Percentiles rank a stretch among this genome's conserved stretches.
Evolutionary conservation across 441 rosid genomes (phyloP).

Genomic region (Biscutella auriculata): DNA sequence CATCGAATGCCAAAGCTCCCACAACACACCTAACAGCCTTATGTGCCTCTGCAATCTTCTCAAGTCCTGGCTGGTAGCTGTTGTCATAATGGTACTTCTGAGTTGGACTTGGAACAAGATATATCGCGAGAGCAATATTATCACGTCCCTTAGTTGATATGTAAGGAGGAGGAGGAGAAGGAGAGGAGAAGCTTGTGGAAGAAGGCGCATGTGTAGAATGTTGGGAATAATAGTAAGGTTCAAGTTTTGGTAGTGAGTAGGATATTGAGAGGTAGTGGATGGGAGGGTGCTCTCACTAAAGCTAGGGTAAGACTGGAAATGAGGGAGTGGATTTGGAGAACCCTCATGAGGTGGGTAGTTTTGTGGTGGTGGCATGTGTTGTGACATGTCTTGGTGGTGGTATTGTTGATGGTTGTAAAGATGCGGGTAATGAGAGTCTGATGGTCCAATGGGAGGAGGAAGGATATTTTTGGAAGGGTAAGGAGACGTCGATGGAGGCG

Average conservation of each 20-base stretch:
- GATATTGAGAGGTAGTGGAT: conserved; percentile 44
- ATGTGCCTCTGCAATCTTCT: conserved; percentile 81
- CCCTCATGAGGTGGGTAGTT: conserved; percentile 48
- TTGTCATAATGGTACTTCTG: conserved; percentile 54
- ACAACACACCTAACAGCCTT: conserved; percentile 96
- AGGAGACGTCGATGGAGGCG: conserved; percentile 36
- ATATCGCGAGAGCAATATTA: conserved; percentile 27
- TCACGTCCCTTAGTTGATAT: conserved; percentile 29
- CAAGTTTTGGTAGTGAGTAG: conserved; percentile 63
- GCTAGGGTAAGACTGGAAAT: conserved; percentile 85
- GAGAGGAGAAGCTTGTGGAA: conserved; percentile 36
- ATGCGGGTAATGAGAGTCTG: conserved; percentile 47
- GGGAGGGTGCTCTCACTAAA: conserved; percentile 74
- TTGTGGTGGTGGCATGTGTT: conserved; percentile 36
- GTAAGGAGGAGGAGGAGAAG: conserved; percentile 32
- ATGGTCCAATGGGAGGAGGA: conserved; percentile 36
- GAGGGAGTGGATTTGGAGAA: conserved; percentile 49
- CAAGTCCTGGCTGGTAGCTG: conserved; percentile 71
- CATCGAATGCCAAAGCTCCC: conserved; percentile 92
- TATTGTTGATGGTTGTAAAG: conserved; percentile 51
- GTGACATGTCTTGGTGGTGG: conserved; percentile 52
- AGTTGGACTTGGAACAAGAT: conserved; percentile 30
- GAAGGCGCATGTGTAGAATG: conserved; percentile 60
- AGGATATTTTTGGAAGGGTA: conserved; percentile 41
- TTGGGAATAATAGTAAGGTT: conserved; percentile 38